Percentiles rank a stretch among this genome's conserved stretches.
phyloP scores from a whole-genome alignment of 1,139 yeast genomes.

The Yamadazyma taylorii region DNA sequence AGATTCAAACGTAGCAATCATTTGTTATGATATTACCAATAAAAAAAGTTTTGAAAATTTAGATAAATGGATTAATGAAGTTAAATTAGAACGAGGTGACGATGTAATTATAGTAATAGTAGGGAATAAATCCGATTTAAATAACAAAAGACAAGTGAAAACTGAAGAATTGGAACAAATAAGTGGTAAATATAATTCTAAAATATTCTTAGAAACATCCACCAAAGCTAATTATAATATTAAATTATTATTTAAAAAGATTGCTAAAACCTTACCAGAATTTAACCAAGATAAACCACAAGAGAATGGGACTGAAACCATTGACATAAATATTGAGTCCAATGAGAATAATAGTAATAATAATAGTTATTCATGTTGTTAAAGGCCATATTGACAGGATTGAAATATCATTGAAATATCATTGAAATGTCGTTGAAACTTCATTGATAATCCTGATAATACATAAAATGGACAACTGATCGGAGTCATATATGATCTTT shows the following conservation, averaged over 20 bases:
- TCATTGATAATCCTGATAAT: no score
- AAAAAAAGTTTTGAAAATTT: constrained; percentile 77
- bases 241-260: constrained; percentile 81
- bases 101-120: constrained; percentile 47
- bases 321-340: constrained; percentile 41
- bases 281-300: constrained; percentile 47
- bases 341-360: not conserved
- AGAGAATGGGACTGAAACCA: constrained; percentile 41
- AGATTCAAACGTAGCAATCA: constrained; percentile 95
- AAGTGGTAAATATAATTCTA: constrained; percentile 55
- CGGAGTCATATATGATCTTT: no score
- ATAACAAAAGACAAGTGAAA: constrained; percentile 75
- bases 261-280: constrained; percentile 90
- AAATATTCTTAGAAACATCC: constrained; percentile 86
- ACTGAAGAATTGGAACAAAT: constrained; percentile 66
- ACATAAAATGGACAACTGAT: no score
- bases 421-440: no score
- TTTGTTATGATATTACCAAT: constrained; percentile 90
- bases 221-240: constrained; percentile 96
- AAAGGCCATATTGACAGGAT: no score
- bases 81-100: constrained; percentile 73
- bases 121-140: constrained; percentile 64
- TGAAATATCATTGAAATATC: no score
- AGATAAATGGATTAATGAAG: constrained; percentile 57
- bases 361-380: constrained; percentile 2